phyloP scores from a whole-genome alignment of 1,284 basidiomycete genomes.

The Malassezia yamatoensis region DNA sequence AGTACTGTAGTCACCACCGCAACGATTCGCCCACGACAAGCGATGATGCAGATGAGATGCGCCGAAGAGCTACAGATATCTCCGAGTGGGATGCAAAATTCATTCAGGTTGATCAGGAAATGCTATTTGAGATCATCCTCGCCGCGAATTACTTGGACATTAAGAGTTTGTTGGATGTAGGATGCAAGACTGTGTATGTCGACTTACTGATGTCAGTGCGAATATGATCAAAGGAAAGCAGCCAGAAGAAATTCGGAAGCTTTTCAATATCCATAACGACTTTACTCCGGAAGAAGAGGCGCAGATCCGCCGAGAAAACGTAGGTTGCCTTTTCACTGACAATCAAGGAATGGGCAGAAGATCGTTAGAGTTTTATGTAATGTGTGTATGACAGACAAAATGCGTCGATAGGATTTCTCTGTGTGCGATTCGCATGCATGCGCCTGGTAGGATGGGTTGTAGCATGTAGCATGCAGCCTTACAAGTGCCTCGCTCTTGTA shows the following conservation, averaged over 20 bases:
- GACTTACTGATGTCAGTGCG: slow-evolving; percentile 51
- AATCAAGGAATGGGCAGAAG: slow-evolving; percentile 43
- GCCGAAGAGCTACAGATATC: slow-evolving; percentile 93
- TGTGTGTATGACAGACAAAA: background rate
- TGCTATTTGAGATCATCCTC: slow-evolving; percentile 97
- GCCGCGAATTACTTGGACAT: slow-evolving; percentile 99
- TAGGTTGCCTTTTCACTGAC: slow-evolving; percentile 17
- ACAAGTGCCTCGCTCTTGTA: too few species aligned
- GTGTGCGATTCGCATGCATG: too few species aligned
- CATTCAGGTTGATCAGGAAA: slow-evolving; percentile 82
- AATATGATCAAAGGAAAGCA: slow-evolving; percentile 99
- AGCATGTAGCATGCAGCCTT: too few species aligned
- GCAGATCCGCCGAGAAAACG: slow-evolving; percentile 99
- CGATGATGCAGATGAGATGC: slow-evolving; percentile 69
- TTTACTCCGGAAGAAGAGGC: slow-evolving; percentile 99
- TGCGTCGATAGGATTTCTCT: background rate
- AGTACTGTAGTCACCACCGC: slow-evolving; percentile 98
- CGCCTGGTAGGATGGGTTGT: too few species aligned
- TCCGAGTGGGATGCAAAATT: slow-evolving; percentile 99
- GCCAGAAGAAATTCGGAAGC: slow-evolving; percentile 86
- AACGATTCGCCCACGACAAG: slow-evolving; percentile 84
- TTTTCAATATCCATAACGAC: slow-evolving; percentile 70
- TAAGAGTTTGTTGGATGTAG: slow-evolving; percentile 94
- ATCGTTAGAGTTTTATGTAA: slow-evolving; percentile 23
- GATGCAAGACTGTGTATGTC: slow-evolving; percentile 82